A percentile compares a stretch with the other conserved stretches of the same genome.
Conservation (phyloP, 106 monocot genomes). For the Phalaenopsis equestris region DNA sequence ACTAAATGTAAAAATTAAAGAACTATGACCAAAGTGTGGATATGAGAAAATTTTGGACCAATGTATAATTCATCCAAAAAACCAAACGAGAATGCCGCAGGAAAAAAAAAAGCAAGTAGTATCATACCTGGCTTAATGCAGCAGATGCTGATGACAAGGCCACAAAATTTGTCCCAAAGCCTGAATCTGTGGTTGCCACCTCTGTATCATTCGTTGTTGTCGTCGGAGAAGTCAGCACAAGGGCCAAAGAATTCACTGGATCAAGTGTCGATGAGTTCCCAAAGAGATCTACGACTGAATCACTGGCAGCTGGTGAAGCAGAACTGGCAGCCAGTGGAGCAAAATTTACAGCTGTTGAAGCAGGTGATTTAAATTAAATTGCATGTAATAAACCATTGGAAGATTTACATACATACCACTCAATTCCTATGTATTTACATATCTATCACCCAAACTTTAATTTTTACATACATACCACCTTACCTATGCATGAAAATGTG, state of each 20-base stretch:
- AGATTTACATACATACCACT: too few relatives aligned
- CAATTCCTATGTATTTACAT: too few relatives aligned
- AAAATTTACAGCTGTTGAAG: slow-evolving; percentile 8
- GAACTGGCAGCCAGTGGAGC: slow-evolving; percentile 6
- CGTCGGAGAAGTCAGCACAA: slow-evolving; percentile 37
- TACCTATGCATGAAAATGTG: too few relatives aligned
- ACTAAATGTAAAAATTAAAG: not conserved
- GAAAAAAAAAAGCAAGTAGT: not conserved
- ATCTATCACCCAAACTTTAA: too few relatives aligned
- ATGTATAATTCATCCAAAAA: not conserved
- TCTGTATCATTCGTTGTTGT: slow-evolving; percentile 19
- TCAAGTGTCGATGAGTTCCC: slow-evolving; percentile 41
- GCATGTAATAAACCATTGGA: not conserved
- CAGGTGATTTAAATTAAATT: not conserved
- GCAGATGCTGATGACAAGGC: slow-evolving; percentile 32
- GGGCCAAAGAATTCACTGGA: slow-evolving; percentile 55
- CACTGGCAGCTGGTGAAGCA: slow-evolving; percentile 26
- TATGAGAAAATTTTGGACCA: not conserved
- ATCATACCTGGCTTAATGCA: slow-evolving; percentile 50
- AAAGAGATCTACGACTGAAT: slow-evolving; percentile 58
- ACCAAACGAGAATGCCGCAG: not conserved
- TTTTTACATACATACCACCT: too few relatives aligned
- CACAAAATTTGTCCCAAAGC: slow-evolving; percentile 37
- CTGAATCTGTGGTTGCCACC: slow-evolving; percentile 25
- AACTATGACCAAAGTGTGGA: not conserved